These are phyloP conservation scores for Yamadazyma buinensis DNA, from an alignment of 1,139 yeast species.

Conservation along the genomic window DNA sequence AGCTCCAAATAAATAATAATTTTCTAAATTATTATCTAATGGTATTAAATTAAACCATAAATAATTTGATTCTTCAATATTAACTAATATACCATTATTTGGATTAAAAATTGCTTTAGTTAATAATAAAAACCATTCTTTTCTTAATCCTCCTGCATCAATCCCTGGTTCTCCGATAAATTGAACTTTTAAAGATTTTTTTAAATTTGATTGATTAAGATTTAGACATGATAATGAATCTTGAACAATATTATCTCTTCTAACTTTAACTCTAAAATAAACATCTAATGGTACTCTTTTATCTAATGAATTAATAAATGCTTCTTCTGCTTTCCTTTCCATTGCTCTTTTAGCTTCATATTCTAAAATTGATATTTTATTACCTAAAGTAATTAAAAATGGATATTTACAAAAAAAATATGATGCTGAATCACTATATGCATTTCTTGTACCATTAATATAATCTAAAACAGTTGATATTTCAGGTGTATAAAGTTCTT, in stretches of 20 bases:
- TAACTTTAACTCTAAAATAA: slow-evolving; percentile 60
- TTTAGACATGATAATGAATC: slow-evolving; percentile 75
- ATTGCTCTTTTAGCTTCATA: slow-evolving; percentile 79
- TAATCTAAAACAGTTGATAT: slow-evolving; percentile 42
- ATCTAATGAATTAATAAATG: slow-evolving; percentile 73
- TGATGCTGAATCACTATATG: slow-evolving; percentile 21
- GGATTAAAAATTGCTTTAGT: slow-evolving; percentile 69
- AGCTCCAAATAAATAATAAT: slow-evolving; percentile 77
- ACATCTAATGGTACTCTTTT: slow-evolving; percentile 60
- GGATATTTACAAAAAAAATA: slow-evolving; percentile 81
- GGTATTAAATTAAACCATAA: slow-evolving; percentile 70
- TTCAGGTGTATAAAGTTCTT: slow-evolving; percentile 20
- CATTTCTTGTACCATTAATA: slow-evolving; percentile 37
- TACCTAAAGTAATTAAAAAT: slow-evolving; percentile 73
- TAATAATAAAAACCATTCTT: slow-evolving; percentile 85
- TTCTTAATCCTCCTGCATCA: slow-evolving; percentile 91
- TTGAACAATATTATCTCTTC: slow-evolving; percentile 62
- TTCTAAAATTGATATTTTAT: slow-evolving; percentile 76
- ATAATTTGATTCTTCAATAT: slow-evolving; percentile 64
- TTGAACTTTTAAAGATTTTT: slow-evolving; percentile 72
- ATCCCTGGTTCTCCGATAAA: slow-evolving; percentile 87
- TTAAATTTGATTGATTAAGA: slow-evolving; percentile 55
- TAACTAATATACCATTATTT: slow-evolving; percentile 55
- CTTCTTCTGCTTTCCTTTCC: slow-evolving; percentile 89
- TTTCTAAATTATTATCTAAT: slow-evolving; percentile 39